Evolutionary conservation across 257 asterid species (phyloP).

Genomic region (Solanum chmielewskii): DNA sequence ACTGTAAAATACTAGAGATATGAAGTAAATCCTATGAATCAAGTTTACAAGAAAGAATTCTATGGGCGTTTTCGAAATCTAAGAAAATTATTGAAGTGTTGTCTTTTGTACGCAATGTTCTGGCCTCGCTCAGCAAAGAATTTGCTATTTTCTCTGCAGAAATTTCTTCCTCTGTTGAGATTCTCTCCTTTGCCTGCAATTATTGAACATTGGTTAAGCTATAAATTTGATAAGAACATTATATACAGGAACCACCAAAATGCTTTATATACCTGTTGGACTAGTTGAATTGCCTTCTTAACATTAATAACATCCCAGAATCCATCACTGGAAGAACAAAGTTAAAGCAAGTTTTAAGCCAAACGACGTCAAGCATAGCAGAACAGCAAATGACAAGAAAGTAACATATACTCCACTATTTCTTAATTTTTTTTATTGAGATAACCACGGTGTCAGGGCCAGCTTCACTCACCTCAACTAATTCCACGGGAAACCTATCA

Average conservation of each 20-base stretch:
- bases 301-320: conserved; percentile 80
- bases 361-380: neutral
- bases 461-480: neutral
- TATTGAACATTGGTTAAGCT: neutral
- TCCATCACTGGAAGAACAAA: conserved; percentile 56
- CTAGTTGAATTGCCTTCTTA: conserved; percentile 79
- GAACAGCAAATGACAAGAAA: neutral
- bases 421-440: neutral
- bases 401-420: neutral
- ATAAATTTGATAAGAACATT: neutral
- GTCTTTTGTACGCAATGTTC: conserved; percentile 70
- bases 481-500: neutral
- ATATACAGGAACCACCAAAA: neutral
- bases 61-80: conserved; percentile 40
- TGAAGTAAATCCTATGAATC: conserved; percentile 15
- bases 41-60: conserved; percentile 25
- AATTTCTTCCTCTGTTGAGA: conserved; percentile 17
- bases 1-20: neutral
- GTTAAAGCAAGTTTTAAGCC: neutral
- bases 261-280: conserved; percentile 44
- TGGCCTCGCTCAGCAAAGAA: conserved; percentile 72
- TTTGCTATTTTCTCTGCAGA: conserved; percentile 61
- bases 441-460: neutral
- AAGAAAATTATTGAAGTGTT: conserved; percentile 78
- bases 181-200: conserved; percentile 48